Base-by-base conservation (phyloP, 345 rosid species). In the Reutealis trisperma region DNA sequence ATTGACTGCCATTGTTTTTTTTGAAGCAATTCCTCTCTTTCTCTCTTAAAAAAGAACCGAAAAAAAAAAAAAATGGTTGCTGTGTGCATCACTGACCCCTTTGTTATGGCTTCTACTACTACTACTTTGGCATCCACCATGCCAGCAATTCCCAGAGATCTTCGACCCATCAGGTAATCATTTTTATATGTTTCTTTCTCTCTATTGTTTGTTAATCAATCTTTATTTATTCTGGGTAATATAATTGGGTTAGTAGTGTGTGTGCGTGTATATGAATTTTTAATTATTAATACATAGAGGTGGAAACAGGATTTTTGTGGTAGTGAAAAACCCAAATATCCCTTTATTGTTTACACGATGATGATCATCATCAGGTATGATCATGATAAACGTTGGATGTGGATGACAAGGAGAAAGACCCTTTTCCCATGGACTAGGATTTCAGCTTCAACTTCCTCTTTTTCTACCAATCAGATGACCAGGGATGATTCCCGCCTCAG, bases 311-410 rank as follows among this genome's bases (percentile, higher is more conserved):
- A 75, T 51, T 65, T 63, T 51, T 76, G 79, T 59, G 79, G 79
- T 58, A 58, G 32, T 21, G 5, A 59, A 37, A 75, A 76, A 63
- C 79, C 74, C 66, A 78, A 72, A 81, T 81, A 79, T 87, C 82
- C 84, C 83, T 86, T 88, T 90, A 81, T 87, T 89, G 78, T 89
- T 91, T 88, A 87, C 89, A 85, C 70, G 74, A 69, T 80, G 79
- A 75, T 75, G 75, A 77, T 71, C 58, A 85, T 88, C 87, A 84
- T 90, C 94, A 91, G 96, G 96, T 89, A 84, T 89, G 94, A 83
- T 88, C 79, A 86, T 84, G 87, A 85, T 80, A 86, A 78, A 59
- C 73, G 32, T 68, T 84, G 73, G 70, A 71, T 75, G 77, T 55
- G 81, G 81, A 81, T 75, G 83, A 63, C 84, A 81, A 84, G 78